Percentiles rank a stretch among this genome's conserved stretches.
These are phyloP conservation scores for Septoria petroselini DNA, from an alignment of 2,329 filamentous ascomycete species.

Conservation along the genomic window DNA sequence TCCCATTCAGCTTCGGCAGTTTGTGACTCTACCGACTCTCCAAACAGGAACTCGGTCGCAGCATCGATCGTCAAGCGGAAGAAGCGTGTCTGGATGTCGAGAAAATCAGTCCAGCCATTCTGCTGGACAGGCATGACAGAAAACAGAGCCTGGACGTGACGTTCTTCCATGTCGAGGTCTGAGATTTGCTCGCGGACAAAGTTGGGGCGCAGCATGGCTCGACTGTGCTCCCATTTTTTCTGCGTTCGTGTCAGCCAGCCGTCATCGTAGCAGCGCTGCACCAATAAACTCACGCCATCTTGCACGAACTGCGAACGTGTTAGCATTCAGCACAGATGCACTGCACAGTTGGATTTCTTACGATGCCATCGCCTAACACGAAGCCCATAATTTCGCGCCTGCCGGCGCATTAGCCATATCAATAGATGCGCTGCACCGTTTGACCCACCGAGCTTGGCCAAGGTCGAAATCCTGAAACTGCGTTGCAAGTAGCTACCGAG, in stretches of 20 bases:
- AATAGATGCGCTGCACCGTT: no score
- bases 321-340: neutral
- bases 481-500: slow-evolving; percentile 33
- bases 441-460: no score
- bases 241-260: no score
- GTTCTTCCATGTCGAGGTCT: slow-evolving; percentile 39
- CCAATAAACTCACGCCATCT: no score
- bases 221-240: slow-evolving; percentile 38
- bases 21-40: slow-evolving; percentile 42
- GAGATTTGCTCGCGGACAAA: slow-evolving; percentile 41
- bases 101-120: slow-evolving; percentile 35
- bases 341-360: slow-evolving; percentile 4
- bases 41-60: slow-evolving; percentile 48
- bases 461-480: slow-evolving; percentile 36
- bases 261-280: no score
- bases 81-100: slow-evolving; percentile 43
- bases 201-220: slow-evolving; percentile 40
- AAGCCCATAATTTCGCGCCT: slow-evolving; percentile 33
- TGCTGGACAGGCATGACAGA: slow-evolving; percentile 31
- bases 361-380: slow-evolving; percentile 36
- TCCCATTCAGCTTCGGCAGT: slow-evolving; percentile 35
- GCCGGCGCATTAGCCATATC: no score
- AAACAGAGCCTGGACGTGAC: slow-evolving; percentile 38
- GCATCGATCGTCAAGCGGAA: slow-evolving; percentile 51
- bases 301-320: slow-evolving; percentile 30